A percentile compares a stretch with the other conserved stretches of the same genome.
Conservation (phyloP, 2,329 filamentous ascomycete species). For the Fusarium sp. region DNA sequence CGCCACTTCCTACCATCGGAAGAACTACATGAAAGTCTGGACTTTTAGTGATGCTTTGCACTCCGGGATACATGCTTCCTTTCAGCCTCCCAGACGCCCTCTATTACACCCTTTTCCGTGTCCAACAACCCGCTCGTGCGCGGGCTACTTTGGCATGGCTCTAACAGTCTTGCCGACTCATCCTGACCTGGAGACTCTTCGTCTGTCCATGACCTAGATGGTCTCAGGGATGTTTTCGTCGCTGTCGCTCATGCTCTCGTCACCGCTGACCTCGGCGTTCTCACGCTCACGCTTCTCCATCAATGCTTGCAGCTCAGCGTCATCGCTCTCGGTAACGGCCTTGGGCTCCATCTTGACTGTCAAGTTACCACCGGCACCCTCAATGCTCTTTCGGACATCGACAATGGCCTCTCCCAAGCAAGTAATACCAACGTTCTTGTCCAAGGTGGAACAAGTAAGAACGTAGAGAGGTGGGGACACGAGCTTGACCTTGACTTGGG, state of each 20-base stretch:
- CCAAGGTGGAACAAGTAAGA: conserved; percentile 91
- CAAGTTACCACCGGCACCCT: conserved; percentile 78
- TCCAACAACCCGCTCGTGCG: conserved; percentile 34
- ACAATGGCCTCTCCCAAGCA: conserved; percentile 89
- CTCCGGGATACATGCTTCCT: conserved; percentile 30
- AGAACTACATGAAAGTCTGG: conserved; percentile 44
- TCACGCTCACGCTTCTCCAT: conserved; percentile 99
- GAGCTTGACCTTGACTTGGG: conserved; percentile 96
- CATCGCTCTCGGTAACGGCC: conserved; percentile 98
- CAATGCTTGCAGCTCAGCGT: conserved; percentile 93
- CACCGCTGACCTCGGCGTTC: conserved; percentile 97
- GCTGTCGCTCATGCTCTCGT: conserved; percentile 95
- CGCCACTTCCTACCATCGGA: conserved; percentile 40
- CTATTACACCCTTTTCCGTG: conserved; percentile 42
- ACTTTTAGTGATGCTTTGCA: conserved; percentile 43
- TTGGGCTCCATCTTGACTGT: conserved; percentile 98
- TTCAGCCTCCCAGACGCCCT: conserved; percentile 35
- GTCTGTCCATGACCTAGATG: conserved; percentile 44
- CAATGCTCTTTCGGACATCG: conserved; percentile 85
- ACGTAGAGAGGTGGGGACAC: conserved; percentile 98
- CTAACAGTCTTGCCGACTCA: conserved; percentile 31
- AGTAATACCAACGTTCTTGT: conserved; percentile 87
- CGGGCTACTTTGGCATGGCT: conserved; percentile 24
- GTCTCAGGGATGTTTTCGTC: conserved; percentile 76
- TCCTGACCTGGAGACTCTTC: conserved; percentile 21